Conservation (phyloP, 495 filamentous ascomycete genomes). For the Trichoderma erinaceum region DNA sequence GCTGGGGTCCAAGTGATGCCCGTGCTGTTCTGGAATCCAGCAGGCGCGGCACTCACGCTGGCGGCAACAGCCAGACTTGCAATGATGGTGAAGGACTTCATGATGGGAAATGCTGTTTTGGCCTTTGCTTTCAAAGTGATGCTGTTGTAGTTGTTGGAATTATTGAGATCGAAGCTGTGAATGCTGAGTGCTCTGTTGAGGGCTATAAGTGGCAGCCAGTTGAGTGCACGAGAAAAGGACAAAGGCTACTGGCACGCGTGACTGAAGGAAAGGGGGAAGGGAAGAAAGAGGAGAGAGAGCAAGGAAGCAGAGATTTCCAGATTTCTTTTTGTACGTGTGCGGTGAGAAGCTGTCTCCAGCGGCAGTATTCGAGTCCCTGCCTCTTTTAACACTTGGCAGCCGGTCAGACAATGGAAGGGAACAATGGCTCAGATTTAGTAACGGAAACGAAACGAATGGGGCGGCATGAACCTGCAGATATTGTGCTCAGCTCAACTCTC, state of each 20-base stretch:
- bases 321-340: background rate
- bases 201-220: background rate
- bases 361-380: background rate
- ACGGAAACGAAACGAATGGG: background rate
- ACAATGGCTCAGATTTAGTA: background rate
- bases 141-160: background rate
- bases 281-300: background rate
- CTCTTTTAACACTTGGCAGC: background rate
- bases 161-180: background rate
- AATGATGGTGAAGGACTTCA: background rate
- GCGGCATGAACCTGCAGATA: background rate
- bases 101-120: background rate
- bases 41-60: background rate
- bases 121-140: background rate
- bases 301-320: background rate
- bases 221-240: background rate
- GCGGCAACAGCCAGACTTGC: background rate
- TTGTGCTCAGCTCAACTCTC: background rate
- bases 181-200: background rate
- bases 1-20: conserved; percentile 3
- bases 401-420: background rate
- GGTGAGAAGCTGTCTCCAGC: background rate
- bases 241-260: background rate
- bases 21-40: background rate
- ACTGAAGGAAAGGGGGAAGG: background rate